A percentile compares a stretch with the other conserved stretches of the same genome.
Conservation (phyloP, 73 alveolate species). For the Breviolum minutum region DNA sequence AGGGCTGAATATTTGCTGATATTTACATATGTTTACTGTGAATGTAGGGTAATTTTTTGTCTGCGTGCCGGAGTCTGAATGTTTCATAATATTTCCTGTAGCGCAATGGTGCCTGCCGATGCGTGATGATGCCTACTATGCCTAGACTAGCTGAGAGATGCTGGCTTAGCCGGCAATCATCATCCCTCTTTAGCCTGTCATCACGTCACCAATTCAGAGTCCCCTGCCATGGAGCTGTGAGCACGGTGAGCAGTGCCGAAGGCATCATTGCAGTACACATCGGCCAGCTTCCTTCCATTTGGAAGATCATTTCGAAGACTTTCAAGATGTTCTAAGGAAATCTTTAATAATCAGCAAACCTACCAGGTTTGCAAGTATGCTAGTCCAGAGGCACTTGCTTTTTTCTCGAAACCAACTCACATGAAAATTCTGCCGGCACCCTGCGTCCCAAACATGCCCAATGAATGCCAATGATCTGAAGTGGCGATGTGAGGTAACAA, state of each 20-base stretch:
- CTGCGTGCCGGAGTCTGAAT: too few relatives aligned
- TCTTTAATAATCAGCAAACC: background rate
- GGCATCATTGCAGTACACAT: conserved; percentile 98
- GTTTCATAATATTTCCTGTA: too few relatives aligned
- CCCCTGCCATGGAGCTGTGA: conserved; percentile 98
- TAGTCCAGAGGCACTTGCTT: background rate
- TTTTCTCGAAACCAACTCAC: background rate
- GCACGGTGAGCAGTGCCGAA: conserved; percentile 99
- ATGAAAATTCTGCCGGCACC: too few relatives aligned
- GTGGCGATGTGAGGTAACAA: background rate
- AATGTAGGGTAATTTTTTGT: too few relatives aligned
- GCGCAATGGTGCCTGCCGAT: too few relatives aligned
- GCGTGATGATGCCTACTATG: too few relatives aligned
- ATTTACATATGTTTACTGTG: too few relatives aligned
- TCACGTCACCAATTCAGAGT: conserved; percentile 82
- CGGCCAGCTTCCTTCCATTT: conserved; percentile 96
- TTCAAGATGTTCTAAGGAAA: background rate
- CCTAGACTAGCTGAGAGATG: background rate
- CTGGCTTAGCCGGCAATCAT: background rate
- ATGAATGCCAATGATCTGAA: background rate
- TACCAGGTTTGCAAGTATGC: too few relatives aligned
- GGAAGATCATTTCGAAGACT: too few relatives aligned
- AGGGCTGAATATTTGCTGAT: conserved; percentile 52
- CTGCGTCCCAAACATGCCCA: too few relatives aligned
- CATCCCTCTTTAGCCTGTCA: background rate